Conservation (phyloP, 2,329 filamentous ascomycete genomes). For the Penicillium freii region DNA sequence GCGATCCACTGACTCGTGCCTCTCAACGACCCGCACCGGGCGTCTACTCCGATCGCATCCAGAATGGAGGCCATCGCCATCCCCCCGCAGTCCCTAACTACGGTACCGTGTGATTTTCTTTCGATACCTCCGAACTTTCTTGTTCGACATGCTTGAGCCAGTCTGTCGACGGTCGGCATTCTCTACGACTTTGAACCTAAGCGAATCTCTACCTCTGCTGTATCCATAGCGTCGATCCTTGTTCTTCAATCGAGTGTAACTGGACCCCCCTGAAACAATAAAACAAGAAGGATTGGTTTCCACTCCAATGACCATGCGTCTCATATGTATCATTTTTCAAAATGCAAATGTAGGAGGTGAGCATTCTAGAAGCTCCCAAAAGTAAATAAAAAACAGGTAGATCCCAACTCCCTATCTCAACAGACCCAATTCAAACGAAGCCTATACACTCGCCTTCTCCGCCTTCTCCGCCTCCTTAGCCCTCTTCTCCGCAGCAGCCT, state of each 20-base stretch:
- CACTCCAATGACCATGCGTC: neutral
- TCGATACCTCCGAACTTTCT: neutral
- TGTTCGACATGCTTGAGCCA: no score
- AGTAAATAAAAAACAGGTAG: neutral
- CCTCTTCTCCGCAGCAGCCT: constrained; percentile 16
- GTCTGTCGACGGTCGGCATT: neutral
- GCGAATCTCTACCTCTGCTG: neutral
- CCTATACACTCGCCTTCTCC: constrained; percentile 10
- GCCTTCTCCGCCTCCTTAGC: constrained; percentile 18
- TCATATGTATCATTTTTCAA: neutral
- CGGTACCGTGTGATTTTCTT: constrained; percentile 21
- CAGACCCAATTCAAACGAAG: neutral
- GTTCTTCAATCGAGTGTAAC: neutral
- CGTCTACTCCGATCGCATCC: constrained; percentile 43
- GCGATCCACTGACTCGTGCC: constrained; percentile 23
- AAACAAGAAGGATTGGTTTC: neutral
- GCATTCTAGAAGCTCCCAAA: neutral
- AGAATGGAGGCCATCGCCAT: constrained; percentile 33
- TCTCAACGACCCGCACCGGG: constrained; percentile 32
- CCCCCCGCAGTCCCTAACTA: constrained; percentile 19
- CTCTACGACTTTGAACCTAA: neutral
- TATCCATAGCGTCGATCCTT: constrained; percentile 3
- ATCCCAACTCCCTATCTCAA: neutral
- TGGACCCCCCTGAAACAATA: neutral
- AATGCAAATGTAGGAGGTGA: neutral